Evolutionary conservation across 768 basidiomycete species (phyloP), one percentile per base, ranked within the genome.

Genomic region (Lactifluus volemus): DNA sequence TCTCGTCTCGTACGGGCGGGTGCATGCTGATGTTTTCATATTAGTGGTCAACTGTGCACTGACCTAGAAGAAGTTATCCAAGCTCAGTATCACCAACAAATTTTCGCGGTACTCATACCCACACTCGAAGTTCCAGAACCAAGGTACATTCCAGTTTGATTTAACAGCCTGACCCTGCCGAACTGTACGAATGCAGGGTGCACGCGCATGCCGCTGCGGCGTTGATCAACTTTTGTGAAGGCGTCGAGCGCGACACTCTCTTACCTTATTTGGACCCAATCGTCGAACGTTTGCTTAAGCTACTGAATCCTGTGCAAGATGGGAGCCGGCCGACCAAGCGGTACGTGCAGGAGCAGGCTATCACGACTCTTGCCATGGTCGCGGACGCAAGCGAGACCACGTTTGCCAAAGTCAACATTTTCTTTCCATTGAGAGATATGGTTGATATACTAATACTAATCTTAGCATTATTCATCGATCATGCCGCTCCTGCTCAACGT

Each of bases 211-310:
- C 92, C 1, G 89, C 91, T 0, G 87, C 92, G 0, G 91, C 91
- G 0, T 77, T 94, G 25, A 91, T 93, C 71, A 95, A 94, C 70
- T 93, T 93, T 74, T 94, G 91, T 71, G 88, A 93, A 70, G 89
- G 90, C 39, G 89, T 90, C 39, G 86, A 84, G 65, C 79, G 83
- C 15, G 81, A 88, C 25, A 85, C 82, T 0, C 79, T 91, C 10
- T 67, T 86, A 0, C 88, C 88, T 0, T 92, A 89, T 70, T 81
- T 95, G 17, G 91, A 92, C 55, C 79, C 83, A 0, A 85, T 92
- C 65, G 86, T 95, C 32, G 84, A 85, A 66, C 81, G 86, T 0
- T 77, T 90, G 3, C 73, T 88, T 14, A 84, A 81, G 63, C 75
- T 89, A 3, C 76, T 89, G 45, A 81, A 85, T 59, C 85, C 85